Percentiles rank a stretch among this genome's conserved stretches.
phyloP scores from a whole-genome alignment of 352 stramenopile genomes.

The Pythium phragmiticola region DNA sequence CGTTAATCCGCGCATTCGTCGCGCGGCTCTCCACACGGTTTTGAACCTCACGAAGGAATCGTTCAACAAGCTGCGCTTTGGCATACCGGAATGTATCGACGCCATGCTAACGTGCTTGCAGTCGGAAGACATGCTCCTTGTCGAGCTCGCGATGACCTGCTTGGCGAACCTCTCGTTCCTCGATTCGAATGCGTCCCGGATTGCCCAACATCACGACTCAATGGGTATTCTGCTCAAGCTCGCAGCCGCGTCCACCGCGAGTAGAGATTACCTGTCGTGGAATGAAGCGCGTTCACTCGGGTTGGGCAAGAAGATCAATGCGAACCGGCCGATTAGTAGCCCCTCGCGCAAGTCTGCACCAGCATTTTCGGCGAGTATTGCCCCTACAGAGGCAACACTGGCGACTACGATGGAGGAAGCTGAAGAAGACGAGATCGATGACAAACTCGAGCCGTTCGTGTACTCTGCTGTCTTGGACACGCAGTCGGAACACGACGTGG shows the following conservation, averaged over 20 bases:
- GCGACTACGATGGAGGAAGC: constrained; percentile 6
- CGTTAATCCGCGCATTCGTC: constrained; percentile 55
- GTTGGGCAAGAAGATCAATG: constrained; percentile 4
- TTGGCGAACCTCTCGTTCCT: constrained; percentile 71
- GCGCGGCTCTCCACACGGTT: constrained; percentile 52
- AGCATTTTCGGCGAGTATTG: constrained; percentile 1
- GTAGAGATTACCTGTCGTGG: constrained; percentile 58
- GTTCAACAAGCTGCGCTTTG: constrained; percentile 78
- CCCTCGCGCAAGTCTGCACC: neutral
- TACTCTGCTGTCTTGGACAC: constrained; percentile 9
- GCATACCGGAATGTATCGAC: constrained; percentile 50
- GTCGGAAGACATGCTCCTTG: constrained; percentile 58
- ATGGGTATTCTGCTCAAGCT: constrained; percentile 51
- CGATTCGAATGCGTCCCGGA: constrained; percentile 39
- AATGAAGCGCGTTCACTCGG: constrained; percentile 33
- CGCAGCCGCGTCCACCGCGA: constrained; percentile 35
- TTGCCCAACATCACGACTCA: constrained; percentile 37
- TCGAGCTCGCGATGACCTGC: constrained; percentile 61
- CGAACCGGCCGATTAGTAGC: neutral
- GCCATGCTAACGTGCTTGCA: constrained; percentile 49
- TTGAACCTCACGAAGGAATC: constrained; percentile 70
- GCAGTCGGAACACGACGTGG: neutral
- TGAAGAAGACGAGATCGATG: constrained; percentile 30
- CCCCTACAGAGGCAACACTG: neutral
- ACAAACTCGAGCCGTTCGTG: constrained; percentile 31